Base-by-base conservation (phyloP, 192 early-diverging fungal species). In the Paraglomus brasilianum region DNA sequence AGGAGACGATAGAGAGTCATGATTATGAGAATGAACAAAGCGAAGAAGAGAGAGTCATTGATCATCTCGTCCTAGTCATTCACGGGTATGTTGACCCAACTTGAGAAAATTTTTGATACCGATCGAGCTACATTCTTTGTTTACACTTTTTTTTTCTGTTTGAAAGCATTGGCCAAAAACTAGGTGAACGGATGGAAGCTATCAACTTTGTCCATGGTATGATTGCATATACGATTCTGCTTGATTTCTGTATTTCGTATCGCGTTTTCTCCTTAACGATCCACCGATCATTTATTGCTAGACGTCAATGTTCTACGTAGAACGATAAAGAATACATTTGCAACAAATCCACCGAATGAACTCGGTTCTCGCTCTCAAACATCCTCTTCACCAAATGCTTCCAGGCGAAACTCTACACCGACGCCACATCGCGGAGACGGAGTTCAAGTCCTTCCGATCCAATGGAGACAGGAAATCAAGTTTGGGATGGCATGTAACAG, bases 61-160 rank as follows among this genome's bases (percentile, higher is more conserved):
- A 92, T 67, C 93, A 95, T 73, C 67, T 95, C 9, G 76, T 95
- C 7, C 79, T 95, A 60, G 92, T 90, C 9, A 86, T 95, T 74
- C 93, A 95, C 65, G 93, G 92, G 76, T 79, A 65, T 40, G 58
- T 30, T 47, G 45, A 46, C n/a, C 17, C 52, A 24, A 7, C 8
- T 8, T 6, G 8, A 11, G 15, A 47, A 47, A 47, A 47, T 15
- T 8, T 47, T 11, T 47, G 9, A 47, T 47, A 11, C 46, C 8
- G 46, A 15, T 11, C n/a, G 24, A 15, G n/a, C 17, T 55, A 55
- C n/a, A 55, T 55, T 21, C 5, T n/a, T n/a, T n/a, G n/a, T 39
- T 47, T 41, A 19, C 64, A 42, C 57, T 22, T 41, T 19, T 73
- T 57, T 14, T 57, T 44, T 30, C 15, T 19, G 36, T 21, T 24